Evolutionary conservation across 176 grass and related monocot species (phyloP).

Genomic region (Ensete glaucum): DNA sequence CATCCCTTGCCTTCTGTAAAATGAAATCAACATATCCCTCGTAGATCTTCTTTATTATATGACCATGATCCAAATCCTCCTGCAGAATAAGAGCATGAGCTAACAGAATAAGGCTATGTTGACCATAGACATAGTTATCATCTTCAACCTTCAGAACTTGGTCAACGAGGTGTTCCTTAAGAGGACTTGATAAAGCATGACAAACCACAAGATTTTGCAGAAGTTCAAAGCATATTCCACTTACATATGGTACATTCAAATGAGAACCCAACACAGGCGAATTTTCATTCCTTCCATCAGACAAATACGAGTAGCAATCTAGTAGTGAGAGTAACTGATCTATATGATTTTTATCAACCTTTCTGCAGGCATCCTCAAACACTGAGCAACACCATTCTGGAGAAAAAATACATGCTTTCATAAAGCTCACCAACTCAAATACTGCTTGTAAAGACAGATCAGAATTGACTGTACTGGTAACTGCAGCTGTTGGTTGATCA

Average conservation of each 20-base stretch:
- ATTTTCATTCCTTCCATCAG: constrained; percentile 47
- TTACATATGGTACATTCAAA: constrained; percentile 32
- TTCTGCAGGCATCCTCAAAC: constrained; percentile 63
- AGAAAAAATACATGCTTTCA: constrained; percentile 58
- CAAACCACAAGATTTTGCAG: constrained; percentile 52
- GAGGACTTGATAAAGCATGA: constrained; percentile 40
- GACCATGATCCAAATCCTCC: constrained; percentile 34
- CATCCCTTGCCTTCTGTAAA: constrained; percentile 49
- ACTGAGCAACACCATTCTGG: constrained; percentile 51
- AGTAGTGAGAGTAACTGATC: constrained; percentile 74
- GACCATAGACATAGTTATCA: constrained; percentile 64
- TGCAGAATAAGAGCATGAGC: constrained; percentile 46
- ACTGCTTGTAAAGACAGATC: constrained; percentile 54
- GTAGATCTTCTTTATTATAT: constrained; percentile 55
- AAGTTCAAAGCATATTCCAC: constrained; percentile 68
- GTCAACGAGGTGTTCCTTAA: constrained; percentile 67
- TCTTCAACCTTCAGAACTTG: constrained; percentile 70
- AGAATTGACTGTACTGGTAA: constrained; percentile 29
- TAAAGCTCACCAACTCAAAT: constrained; percentile 71
- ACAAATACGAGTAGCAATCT: constrained; percentile 33
- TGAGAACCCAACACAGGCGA: constrained; percentile 16
- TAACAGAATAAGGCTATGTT: constrained; percentile 67
- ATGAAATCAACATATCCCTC: constrained; percentile 49
- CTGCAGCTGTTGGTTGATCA: constrained; percentile 49
- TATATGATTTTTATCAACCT: constrained; percentile 50